phyloP scores from a whole-genome alignment of 192 early-diverging fungal genomes.

The Geranomyces michiganensis region DNA sequence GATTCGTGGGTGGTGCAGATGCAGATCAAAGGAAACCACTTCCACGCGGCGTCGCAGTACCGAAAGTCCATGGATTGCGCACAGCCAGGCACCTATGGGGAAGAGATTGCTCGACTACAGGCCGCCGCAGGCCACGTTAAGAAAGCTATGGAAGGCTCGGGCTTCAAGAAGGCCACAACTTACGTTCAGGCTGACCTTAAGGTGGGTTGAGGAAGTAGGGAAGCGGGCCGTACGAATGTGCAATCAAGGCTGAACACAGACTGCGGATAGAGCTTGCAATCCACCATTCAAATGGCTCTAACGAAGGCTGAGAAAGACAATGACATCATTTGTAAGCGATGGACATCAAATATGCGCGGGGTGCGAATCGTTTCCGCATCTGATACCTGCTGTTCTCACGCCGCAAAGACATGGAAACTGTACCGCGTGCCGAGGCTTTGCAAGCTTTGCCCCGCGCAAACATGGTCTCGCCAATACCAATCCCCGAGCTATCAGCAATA shows the following conservation, averaged over 20 bases:
- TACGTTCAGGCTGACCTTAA: conserved; percentile 39
- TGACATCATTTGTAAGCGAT: conserved; percentile 72
- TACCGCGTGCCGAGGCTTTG: conserved; percentile 67
- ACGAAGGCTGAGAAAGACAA: conserved; percentile 86
- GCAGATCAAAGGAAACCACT: conserved; percentile 74
- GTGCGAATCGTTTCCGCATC: not conserved
- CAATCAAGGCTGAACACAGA: too few species aligned
- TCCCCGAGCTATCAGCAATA: conserved; percentile 63
- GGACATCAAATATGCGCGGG: too few species aligned
- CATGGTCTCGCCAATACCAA: conserved; percentile 74
- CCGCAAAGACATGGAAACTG: conserved; percentile 63
- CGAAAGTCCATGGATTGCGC: conserved; percentile 67
- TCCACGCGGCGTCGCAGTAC: conserved; percentile 76
- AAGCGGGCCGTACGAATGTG: not conserved
- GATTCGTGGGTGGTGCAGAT: conserved; percentile 70
- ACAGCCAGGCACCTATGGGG: conserved; percentile 68
- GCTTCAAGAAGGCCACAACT: conserved; percentile 30
- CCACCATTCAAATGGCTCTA: conserved; percentile 35
- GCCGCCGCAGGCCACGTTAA: conserved; percentile 41
- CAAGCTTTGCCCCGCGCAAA: conserved; percentile 64
- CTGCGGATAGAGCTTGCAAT: conserved; percentile 22
- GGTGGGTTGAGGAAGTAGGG: not conserved
- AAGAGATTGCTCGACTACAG: conserved; percentile 79
- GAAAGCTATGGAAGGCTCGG: conserved; percentile 29
- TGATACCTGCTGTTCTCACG: not conserved